Base-by-base conservation (phyloP, 257 asterid genomes). In the Scutellaria baicalensis region DNA sequence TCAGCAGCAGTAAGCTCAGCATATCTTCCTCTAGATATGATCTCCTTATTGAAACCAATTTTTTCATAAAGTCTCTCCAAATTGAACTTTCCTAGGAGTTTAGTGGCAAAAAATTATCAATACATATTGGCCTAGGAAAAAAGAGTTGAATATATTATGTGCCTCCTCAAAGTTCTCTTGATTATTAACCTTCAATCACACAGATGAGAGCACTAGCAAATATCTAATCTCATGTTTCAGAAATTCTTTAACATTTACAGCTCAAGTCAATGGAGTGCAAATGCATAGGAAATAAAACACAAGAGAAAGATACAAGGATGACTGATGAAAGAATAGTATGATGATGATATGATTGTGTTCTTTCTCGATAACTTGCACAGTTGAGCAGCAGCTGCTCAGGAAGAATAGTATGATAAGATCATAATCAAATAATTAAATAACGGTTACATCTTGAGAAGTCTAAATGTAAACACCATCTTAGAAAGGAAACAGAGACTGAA, bases 1-100 rank as follows among this genome's bases (percentile, higher is more conserved):
- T 89, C 97, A 73, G 99, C 98, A 11, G 91, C 93, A 52, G 89
- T 83, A 73, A 93, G 91, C 84, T 93, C 97, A 1, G 97, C 96
- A 76, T 75, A 93, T 73, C 77, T 84, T 65, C 99, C 99, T 77
- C 90, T 89, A 17, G 97, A 93, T 75, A 93, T 89, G 68, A 88
- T 79, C 83, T 93, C 99, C 84, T 86, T 93, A 68, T 89, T 93
- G 81, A 89, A 93, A 70, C 99, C 99, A 71, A 91, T 84, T 70
- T 52, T 91, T 75, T 93, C 99, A 72, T 93, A 93, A 59, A 93
- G 80, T 48, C 63, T 89, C 75, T 84, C 96, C 84, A 93, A 73
- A 82, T 88, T 93, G 75, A 93, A 91, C 81, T 91, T 93, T 58
- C 96, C 99, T 93, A 73, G 54, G 80, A 69, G 79, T 68, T 80